These are phyloP conservation scores for Pelargonium myrrhifolium DNA, from an alignment of 441 rosid genomes.

Conservation along the genomic window DNA sequence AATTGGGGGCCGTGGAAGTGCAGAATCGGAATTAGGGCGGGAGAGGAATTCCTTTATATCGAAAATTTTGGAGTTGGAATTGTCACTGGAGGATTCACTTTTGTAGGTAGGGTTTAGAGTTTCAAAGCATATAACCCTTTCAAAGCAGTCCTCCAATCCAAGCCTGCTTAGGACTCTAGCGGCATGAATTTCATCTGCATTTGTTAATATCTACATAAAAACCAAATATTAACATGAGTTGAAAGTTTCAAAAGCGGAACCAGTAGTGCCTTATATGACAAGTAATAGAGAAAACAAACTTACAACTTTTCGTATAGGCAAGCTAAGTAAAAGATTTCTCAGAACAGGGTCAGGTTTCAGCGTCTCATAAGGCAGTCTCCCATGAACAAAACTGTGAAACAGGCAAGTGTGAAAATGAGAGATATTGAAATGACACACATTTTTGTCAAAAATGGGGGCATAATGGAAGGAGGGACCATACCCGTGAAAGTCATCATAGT, in stretches of 20 bases:
- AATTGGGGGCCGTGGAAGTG: slow-evolving; percentile 53
- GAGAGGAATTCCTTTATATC: slow-evolving; percentile 51
- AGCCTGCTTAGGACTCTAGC: slow-evolving; percentile 53
- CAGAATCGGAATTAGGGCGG: slow-evolving; percentile 26
- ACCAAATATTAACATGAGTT: neutral
- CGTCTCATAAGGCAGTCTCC: slow-evolving; percentile 65
- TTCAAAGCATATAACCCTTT: slow-evolving; percentile 64
- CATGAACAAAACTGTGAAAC: slow-evolving; percentile 63
- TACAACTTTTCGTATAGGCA: slow-evolving; percentile 74
- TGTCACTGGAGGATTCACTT: slow-evolving; percentile 21
- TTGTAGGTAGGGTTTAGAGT: slow-evolving; percentile 48
- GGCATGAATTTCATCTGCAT: slow-evolving; percentile 70
- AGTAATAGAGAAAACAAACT: slow-evolving; percentile 22
- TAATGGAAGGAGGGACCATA: slow-evolving; percentile 18
- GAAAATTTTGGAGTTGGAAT: slow-evolving; percentile 34
- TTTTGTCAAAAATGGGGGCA: neutral
- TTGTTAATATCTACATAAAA: slow-evolving; percentile 55
- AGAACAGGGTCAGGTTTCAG: slow-evolving; percentile 74
- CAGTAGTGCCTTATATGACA: neutral
- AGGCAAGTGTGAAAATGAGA: slow-evolving; percentile 10
- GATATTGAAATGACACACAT: neutral
- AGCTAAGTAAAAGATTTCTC: slow-evolving; percentile 55
- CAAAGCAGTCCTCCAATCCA: slow-evolving; percentile 85
- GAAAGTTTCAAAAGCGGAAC: neutral
- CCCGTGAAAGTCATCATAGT: slow-evolving; percentile 80